Base-by-base conservation (phyloP, 495 filamentous ascomycete genomes). In the Hypoxylon fuscum region DNA sequence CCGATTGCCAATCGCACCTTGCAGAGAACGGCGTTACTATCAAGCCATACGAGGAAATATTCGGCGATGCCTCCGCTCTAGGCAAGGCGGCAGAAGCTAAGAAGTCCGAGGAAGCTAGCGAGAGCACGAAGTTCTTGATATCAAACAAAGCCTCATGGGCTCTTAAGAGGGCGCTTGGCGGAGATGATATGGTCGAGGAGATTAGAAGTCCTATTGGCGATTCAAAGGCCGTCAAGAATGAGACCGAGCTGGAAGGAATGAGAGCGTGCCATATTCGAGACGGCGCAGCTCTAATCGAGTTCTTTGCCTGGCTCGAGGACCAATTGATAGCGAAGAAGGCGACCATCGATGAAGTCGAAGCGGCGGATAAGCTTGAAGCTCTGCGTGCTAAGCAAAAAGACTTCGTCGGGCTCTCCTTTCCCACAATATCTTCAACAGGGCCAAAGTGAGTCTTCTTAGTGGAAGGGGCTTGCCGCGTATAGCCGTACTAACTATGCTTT, bases 151-250 rank as follows among this genome's bases (percentile, higher is more conserved):
- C 89, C 3, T 97, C 95, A 2, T 99, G 96, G 96, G 96, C 94
- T 5, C 77, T 99, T 14, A 93, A 89, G 67, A 80, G 92, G 44
- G 88, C 87, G 20, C 81, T 99, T 6, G 96, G 96, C 17, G 96
- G 93, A n/a, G 90, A 92, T 56, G 87, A 89, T 9, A 83, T 88
- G 58, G 89, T 95, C 1, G 93, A 98, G 44, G 95, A 97, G 66
- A 76, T 88, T 27, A 83, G 95, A 38, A 97, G 92, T 70, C 93
- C 91, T 1, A 84, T 98, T 52, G 88, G 85, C n/a, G 94, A 97
- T 76, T 87, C 92, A 15, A 99, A 99, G 78, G 92, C 96, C n/a
- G 80, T 97, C 70, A 99, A 99, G 79, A 99, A 98, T 64, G 90
- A 93, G 53, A 85, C 81, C 1, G 96, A 99, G 75, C 78, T 96